These are phyloP conservation scores for Babesia ovata DNA, from an alignment of 169 alveolate species.

Conservation along the genomic window DNA sequence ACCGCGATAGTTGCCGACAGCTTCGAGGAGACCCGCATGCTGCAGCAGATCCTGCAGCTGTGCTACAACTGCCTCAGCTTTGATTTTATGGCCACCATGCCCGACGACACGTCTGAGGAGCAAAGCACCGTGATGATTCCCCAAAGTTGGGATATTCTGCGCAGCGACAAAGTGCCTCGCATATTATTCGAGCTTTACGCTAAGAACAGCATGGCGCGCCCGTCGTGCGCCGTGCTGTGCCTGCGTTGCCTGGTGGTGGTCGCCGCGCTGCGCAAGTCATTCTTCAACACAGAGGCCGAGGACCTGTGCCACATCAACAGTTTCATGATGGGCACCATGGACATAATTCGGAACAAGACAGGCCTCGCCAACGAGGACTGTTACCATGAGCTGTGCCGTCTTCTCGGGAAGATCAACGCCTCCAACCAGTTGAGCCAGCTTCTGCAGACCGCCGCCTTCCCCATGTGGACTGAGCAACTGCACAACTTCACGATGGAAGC, in stretches of 20 bases:
- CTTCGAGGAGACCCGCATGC: slow-evolving; percentile 79
- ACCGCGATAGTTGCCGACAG: slow-evolving; percentile 71
- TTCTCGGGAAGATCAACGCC: slow-evolving; percentile 89
- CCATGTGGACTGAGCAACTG: slow-evolving; percentile 88
- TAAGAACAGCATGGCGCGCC: slow-evolving; percentile 51
- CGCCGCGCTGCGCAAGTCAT: slow-evolving; percentile 87
- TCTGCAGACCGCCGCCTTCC: slow-evolving; percentile 78
- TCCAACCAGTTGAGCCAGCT: slow-evolving; percentile 85
- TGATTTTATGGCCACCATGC: slow-evolving; percentile 93
- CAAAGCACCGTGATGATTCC: slow-evolving; percentile 92
- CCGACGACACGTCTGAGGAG: slow-evolving; percentile 93
- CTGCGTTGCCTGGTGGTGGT: slow-evolving; percentile 84
- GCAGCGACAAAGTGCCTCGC: slow-evolving; percentile 85
- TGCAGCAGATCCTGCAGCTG: slow-evolving; percentile 88
- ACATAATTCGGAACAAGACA: slow-evolving; percentile 83
- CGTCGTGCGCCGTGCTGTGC: slow-evolving; percentile 84
- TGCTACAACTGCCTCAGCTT: slow-evolving; percentile 87
- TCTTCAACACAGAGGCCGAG: slow-evolving; percentile 86
- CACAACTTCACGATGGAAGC: slow-evolving; percentile 87
- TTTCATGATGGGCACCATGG: slow-evolving; percentile 86
- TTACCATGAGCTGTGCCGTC: slow-evolving; percentile 90
- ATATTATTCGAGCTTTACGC: slow-evolving; percentile 82
- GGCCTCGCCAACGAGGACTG: slow-evolving; percentile 88
- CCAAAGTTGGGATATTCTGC: slow-evolving; percentile 87
- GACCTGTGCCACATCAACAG: slow-evolving; percentile 81